Conservation (phyloP, 176 grass and related monocot species). For the Coix lacrymajobi region DNA sequence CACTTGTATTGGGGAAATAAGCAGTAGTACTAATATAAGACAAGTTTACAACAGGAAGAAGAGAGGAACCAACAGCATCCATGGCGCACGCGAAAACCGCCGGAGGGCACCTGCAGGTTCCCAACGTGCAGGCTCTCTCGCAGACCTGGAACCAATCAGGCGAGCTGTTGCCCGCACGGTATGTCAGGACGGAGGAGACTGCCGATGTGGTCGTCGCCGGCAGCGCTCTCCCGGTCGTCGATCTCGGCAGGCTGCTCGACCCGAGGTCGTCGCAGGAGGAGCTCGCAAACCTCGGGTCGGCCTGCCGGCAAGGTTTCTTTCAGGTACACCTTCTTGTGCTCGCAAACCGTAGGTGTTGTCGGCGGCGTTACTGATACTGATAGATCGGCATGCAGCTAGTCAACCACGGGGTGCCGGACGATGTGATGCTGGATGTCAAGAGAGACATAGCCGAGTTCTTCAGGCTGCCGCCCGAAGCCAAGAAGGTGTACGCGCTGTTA, state of each 20-base stretch:
- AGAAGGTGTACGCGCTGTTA: slow-evolving; percentile 1
- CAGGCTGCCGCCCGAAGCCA: slow-evolving; percentile 24
- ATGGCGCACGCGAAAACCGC: slow-evolving; percentile 5
- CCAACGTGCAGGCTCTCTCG: slow-evolving; percentile 48
- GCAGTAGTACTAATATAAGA: too few relatives aligned
- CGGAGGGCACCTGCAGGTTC: slow-evolving; percentile 25
- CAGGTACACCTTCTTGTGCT: too few relatives aligned
- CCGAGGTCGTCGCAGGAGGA: slow-evolving; percentile 18
- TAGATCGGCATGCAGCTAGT: slow-evolving; percentile 7
- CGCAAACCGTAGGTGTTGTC: background rate
- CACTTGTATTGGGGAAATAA: too few relatives aligned
- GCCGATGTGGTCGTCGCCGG: slow-evolving; percentile 19
- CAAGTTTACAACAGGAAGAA: background rate
- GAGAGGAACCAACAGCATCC: background rate
- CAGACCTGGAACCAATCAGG: background rate
- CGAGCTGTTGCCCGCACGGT: slow-evolving; percentile 29
- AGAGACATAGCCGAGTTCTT: slow-evolving; percentile 27
- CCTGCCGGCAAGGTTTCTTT: slow-evolving; percentile 62
- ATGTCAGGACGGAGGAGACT: slow-evolving; percentile 19
- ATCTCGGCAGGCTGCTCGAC: slow-evolving; percentile 35
- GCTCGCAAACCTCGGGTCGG: slow-evolving; percentile 20
- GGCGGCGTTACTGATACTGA: background rate
- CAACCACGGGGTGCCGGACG: slow-evolving; percentile 29
- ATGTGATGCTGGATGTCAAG: slow-evolving; percentile 6
- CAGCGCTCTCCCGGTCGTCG: slow-evolving; percentile 26